Conservation (phyloP, 805 yeast genomes). For the Lachancea waltii region DNA sequence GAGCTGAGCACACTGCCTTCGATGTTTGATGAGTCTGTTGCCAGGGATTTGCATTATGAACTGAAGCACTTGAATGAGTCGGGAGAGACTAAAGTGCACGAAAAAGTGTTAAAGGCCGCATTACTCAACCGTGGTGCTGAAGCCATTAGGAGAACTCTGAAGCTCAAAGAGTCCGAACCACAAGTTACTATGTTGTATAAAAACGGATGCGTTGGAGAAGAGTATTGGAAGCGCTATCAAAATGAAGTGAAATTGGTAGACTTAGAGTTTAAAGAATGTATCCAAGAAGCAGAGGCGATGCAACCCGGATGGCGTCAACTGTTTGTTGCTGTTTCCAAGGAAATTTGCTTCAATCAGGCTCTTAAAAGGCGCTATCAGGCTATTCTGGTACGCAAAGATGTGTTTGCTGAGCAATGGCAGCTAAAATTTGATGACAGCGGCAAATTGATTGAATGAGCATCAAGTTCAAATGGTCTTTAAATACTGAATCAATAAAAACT, state of each 20-base stretch:
- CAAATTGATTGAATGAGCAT: constrained; percentile 15
- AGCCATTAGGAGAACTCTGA: constrained; percentile 74
- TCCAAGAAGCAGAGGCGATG: constrained; percentile 62
- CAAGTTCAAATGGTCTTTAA: not conserved
- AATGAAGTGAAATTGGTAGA: constrained; percentile 75
- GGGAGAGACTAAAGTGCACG: constrained; percentile 55
- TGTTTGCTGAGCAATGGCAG: constrained; percentile 28
- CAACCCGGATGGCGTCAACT: constrained; percentile 77
- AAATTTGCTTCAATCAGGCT: constrained; percentile 89
- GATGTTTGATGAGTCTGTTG: constrained; percentile 63
- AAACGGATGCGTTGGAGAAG: constrained; percentile 88
- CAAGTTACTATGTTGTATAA: constrained; percentile 68
- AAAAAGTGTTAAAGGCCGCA: constrained; percentile 67
- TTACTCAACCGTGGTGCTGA: constrained; percentile 73
- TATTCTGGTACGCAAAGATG: constrained; percentile 35
- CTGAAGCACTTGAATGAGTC: constrained; percentile 40
- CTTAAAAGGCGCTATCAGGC: constrained; percentile 61
- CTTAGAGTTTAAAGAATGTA: constrained; percentile 69
- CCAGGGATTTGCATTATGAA: constrained; percentile 56
- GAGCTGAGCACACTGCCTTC: constrained; percentile 59
- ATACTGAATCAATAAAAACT: not conserved
- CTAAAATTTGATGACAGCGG: constrained; percentile 29
- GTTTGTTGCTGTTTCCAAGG: constrained; percentile 75
- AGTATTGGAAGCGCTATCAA: constrained; percentile 69
- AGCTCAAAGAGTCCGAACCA: constrained; percentile 71